A percentile compares a stretch with the other conserved stretches of the same genome.
phyloP scores from a whole-genome alignment of 495 filamentous ascomycete genomes.

The Aspergillus kassunensis region DNA sequence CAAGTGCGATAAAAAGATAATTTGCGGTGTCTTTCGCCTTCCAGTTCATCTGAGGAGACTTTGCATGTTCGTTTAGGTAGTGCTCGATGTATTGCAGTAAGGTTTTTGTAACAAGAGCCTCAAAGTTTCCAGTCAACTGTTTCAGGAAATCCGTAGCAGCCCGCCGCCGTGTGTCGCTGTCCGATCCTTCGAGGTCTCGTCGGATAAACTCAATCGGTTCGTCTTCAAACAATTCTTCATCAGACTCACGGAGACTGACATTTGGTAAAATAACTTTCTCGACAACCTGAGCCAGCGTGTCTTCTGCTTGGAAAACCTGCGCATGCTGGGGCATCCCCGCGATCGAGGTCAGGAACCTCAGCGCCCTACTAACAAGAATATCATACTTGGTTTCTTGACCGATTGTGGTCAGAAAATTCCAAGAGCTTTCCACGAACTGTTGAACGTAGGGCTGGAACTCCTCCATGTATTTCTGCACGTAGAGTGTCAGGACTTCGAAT shows the following conservation, averaged over 20 bases:
- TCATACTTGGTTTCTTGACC: slow-evolving; percentile 90
- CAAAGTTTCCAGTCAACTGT: slow-evolving; percentile 82
- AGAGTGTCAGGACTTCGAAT: slow-evolving; percentile 81
- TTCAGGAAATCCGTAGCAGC: slow-evolving; percentile 92
- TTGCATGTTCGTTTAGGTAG: slow-evolving; percentile 65
- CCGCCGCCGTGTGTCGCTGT: slow-evolving; percentile 85
- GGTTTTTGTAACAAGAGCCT: slow-evolving; percentile 73
- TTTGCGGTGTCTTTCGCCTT: slow-evolving; percentile 95
- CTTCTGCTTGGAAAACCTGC: slow-evolving; percentile 74
- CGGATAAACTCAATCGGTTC: slow-evolving; percentile 99
- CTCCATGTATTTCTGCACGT: slow-evolving; percentile 89
- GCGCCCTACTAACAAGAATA: slow-evolving; percentile 86
- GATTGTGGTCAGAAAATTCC: slow-evolving; percentile 82
- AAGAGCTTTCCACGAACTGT: slow-evolving; percentile 81
- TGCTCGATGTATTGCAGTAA: slow-evolving; percentile 79
- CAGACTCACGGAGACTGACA: slow-evolving; percentile 80
- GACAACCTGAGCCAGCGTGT: slow-evolving; percentile 72
- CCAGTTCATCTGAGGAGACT: slow-evolving; percentile 73
- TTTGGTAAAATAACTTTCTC: slow-evolving; percentile 96
- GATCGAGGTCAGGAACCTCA: slow-evolving; percentile 91
- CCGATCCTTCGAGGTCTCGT: slow-evolving; percentile 91
- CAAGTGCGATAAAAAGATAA: slow-evolving; percentile 91
- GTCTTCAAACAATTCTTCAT: slow-evolving; percentile 94
- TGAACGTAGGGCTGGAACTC: slow-evolving; percentile 75
- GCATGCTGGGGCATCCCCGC: slow-evolving; percentile 73